Conservation (phyloP, 2,329 filamentous ascomycete genomes). For the Fusarium multiceps region DNA sequence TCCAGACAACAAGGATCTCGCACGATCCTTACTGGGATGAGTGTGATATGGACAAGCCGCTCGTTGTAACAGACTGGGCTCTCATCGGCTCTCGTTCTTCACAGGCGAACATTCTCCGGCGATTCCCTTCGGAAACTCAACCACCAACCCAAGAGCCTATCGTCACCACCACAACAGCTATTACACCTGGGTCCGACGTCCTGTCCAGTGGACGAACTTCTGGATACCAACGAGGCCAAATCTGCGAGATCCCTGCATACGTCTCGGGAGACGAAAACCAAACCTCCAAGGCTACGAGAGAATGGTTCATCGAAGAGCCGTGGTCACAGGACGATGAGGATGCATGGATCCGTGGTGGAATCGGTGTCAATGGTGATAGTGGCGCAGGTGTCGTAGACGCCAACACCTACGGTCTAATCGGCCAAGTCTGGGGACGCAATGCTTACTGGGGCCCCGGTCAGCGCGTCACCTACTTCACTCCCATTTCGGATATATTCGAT, state of each 20-base stretch:
- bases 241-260: constrained; percentile 59
- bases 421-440: constrained; percentile 59
- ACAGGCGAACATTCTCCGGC: constrained; percentile 56
- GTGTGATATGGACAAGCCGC: constrained; percentile 52
- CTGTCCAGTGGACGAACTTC: constrained; percentile 58
- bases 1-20: constrained; percentile 57
- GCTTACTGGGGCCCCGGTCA: constrained; percentile 57
- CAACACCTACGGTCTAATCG: constrained; percentile 53
- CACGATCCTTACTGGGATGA: constrained; percentile 60
- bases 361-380: constrained; percentile 59
- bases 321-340: constrained; percentile 54
- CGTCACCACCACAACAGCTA: constrained; percentile 46
- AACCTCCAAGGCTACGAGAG: constrained; percentile 56
- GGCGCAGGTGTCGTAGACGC: constrained; percentile 58
- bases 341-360: constrained; percentile 58
- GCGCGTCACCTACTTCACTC: constrained; percentile 57
- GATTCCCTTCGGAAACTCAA: constrained; percentile 52
- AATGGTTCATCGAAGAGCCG: constrained; percentile 60
- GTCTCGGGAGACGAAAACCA: constrained; percentile 54
- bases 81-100: constrained; percentile 52
- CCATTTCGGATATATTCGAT: constrained; percentile 57
- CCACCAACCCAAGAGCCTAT: constrained; percentile 49
- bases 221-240: constrained; percentile 55
- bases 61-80: constrained; percentile 59
- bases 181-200: constrained; percentile 53